Conservation (phyloP, 306 rosid species). For the Bauhinia variegata region DNA sequence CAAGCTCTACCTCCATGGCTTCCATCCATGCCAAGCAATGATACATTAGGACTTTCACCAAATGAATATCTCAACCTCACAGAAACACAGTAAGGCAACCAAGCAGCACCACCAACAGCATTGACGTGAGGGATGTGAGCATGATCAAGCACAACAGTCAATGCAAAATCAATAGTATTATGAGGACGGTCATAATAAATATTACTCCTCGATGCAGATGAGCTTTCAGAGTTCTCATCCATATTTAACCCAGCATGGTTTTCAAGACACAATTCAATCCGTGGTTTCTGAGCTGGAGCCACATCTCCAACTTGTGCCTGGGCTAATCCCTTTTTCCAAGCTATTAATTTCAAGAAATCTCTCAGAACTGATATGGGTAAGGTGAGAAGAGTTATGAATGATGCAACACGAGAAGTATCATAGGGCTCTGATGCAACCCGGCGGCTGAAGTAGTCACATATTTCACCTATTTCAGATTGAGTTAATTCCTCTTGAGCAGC, state of each 20-base stretch:
- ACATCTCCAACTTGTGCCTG: slow-evolving; percentile 88
- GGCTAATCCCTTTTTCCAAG: slow-evolving; percentile 91
- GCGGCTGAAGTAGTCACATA: slow-evolving; percentile 97
- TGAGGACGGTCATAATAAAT: slow-evolving; percentile 87
- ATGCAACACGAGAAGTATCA: slow-evolving; percentile 98
- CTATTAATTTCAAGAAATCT: slow-evolving; percentile 94
- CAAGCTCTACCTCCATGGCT: slow-evolving; percentile 99
- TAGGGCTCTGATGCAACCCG: slow-evolving; percentile 99
- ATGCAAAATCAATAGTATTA: slow-evolving; percentile 88
- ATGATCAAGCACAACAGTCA: slow-evolving; percentile 96
- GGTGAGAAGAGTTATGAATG: slow-evolving; percentile 96
- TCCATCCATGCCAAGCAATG: slow-evolving; percentile 91
- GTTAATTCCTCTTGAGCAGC: slow-evolving; percentile 88
- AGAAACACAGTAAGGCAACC: slow-evolving; percentile 97
- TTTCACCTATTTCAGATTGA: slow-evolving; percentile 84
- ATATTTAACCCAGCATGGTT: slow-evolving; percentile 75
- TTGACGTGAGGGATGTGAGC: slow-evolving; percentile 85
- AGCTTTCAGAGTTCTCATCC: slow-evolving; percentile 59
- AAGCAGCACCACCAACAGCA: slow-evolving; percentile 97
- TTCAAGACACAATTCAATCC: slow-evolving; percentile 96
- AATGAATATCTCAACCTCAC: slow-evolving; percentile 87
- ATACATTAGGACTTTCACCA: slow-evolving; percentile 71
- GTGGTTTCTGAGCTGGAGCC: slow-evolving; percentile 86
- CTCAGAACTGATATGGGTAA: slow-evolving; percentile 91
- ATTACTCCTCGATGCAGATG: slow-evolving; percentile 83